phyloP scores from a whole-genome alignment of 2,329 filamentous ascomycete genomes.

The Coniella vitis region DNA sequence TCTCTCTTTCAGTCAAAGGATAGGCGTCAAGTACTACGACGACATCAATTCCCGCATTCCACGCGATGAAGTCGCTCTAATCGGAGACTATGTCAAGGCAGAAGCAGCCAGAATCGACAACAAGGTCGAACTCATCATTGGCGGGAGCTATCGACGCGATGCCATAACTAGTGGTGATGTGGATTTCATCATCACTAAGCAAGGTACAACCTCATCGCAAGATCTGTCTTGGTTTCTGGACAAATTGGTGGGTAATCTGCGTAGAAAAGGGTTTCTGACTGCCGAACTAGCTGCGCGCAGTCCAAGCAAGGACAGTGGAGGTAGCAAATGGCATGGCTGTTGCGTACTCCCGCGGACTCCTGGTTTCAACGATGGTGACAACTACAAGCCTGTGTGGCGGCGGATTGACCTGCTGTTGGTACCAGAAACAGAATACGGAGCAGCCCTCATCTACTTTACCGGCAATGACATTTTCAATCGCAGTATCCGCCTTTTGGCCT shows the following conservation, averaged over 20 bases:
- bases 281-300: slow-evolving; percentile 55
- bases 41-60: slow-evolving; percentile 78
- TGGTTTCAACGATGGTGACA: slow-evolving; percentile 22
- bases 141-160: slow-evolving; percentile 81
- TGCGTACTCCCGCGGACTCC: slow-evolving; percentile 55
- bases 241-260: slow-evolving; percentile 56
- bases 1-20: slow-evolving; percentile 61
- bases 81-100: slow-evolving; percentile 57
- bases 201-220: slow-evolving; percentile 42
- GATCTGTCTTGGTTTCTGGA: slow-evolving; percentile 59
- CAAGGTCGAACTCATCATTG: slow-evolving; percentile 62
- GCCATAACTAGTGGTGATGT: slow-evolving; percentile 70
- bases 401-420: slow-evolving; percentile 82
- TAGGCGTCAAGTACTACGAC: slow-evolving; percentile 73
- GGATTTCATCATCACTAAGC: slow-evolving; percentile 74
- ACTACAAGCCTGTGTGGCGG: slow-evolving; percentile 57
- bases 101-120: slow-evolving; percentile 55
- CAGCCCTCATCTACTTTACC: slow-evolving; percentile 89
- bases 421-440: slow-evolving; percentile 71
- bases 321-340: slow-evolving; percentile 85
- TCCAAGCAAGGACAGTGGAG: slow-evolving; percentile 35
- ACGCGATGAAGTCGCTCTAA: slow-evolving; percentile 63
- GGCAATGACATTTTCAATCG: slow-evolving; percentile 94
- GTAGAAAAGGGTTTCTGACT: slow-evolving; percentile 58
- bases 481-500: slow-evolving; percentile 68